phyloP scores from a whole-genome alignment of 441 rosid genomes.

The Gossypium gossypioides region DNA sequence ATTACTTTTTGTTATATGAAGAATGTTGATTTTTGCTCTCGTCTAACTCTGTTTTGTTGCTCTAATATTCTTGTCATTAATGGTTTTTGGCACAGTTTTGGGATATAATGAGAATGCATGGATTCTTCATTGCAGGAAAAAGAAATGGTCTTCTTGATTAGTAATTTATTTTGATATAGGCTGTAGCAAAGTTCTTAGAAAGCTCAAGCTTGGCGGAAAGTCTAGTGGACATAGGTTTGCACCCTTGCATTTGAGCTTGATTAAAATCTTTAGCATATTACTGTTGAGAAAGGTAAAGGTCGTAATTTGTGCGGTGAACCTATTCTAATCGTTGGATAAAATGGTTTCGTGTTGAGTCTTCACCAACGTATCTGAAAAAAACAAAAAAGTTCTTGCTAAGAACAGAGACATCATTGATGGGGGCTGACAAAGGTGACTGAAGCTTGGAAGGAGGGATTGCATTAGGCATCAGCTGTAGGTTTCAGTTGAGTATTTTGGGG shows the following conservation, averaged over 20 bases:
- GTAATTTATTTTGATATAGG: background rate
- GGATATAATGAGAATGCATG: background rate
- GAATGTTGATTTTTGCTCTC: background rate
- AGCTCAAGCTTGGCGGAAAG: background rate
- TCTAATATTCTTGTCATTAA: background rate
- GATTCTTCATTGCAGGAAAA: background rate
- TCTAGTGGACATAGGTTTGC: background rate
- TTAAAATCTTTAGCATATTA: background rate
- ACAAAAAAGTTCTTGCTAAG: too few relatives aligned
- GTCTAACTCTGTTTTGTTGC: background rate
- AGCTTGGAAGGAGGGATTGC: too few relatives aligned
- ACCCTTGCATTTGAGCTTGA: background rate
- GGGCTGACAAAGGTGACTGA: too few relatives aligned
- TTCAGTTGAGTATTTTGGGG: background rate
- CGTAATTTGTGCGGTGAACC: background rate
- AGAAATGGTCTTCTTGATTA: conserved; percentile 32
- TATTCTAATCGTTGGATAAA: too few relatives aligned
- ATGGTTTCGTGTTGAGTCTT: too few relatives aligned
- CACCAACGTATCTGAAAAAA: too few relatives aligned
- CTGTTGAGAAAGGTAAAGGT: background rate
- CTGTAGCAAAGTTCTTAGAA: too few relatives aligned
- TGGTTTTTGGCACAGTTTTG: background rate
- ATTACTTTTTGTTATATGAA: background rate
- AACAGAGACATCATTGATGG: too few relatives aligned
- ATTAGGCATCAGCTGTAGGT: background rate